Base-by-base conservation (phyloP, 805 yeast species). In the Saturnispora gosingensis region DNA sequence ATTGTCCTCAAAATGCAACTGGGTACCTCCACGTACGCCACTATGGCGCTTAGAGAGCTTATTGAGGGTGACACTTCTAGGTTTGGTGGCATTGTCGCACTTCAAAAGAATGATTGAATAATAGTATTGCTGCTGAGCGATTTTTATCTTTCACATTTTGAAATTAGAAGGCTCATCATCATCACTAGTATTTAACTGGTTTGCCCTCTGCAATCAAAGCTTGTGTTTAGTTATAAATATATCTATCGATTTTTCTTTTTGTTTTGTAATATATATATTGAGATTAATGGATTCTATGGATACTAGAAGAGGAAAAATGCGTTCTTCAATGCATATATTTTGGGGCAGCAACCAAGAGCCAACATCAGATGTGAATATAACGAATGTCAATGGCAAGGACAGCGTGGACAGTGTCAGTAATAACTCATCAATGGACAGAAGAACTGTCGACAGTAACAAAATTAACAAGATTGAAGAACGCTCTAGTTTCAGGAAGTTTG, bases 21-120 rank as follows among this genome's bases (percentile, higher is more conserved):
- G 53, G 91, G 89, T 4, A 82, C 86, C 3, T 85, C 97, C 35
- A 83, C 95, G 6, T 93, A 93, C 66, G 99, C 99, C 1, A 93
- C 99, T 0, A 95, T 93, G 99, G 96, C 96, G 1, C 69, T 93
- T 48, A 78, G 99, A 63, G 98, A 93, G 66, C 78, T 88, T 48
- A 81, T 90, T 86, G 85, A 82, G 64, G 76, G 80, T 32, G 91
- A 84, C 57, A 83, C 90, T 3, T 58, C 63, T 4, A 46, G 64
- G 28, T 58, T 59, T 46, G 61, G 64, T n/a, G 63, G 63, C 47
- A 60, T 60, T 45, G 53, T 60, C n/a, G 56, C 56, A 45, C 34
- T 58, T 9, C 55, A 59, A 40, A 50, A 56, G 42, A 34, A 36
- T 10, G 36, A 46, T 4, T 24, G 8, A 20, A 24, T n/a, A 11